Base-by-base conservation (phyloP, 192 early-diverging fungal genomes). In the Kappamyces sp. region DNA sequence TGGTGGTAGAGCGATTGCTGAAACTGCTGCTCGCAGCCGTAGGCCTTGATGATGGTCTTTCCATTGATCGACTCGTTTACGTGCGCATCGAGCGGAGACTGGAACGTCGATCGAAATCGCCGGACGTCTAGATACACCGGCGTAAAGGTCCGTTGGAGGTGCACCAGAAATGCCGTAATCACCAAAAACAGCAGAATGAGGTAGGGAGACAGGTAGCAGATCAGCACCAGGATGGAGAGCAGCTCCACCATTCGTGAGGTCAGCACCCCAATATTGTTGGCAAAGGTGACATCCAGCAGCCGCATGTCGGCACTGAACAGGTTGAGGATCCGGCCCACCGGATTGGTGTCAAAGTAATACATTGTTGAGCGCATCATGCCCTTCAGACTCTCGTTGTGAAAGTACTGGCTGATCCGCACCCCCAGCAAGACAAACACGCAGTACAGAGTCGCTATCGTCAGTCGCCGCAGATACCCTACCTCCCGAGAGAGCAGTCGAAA, bases 221-320 rank as follows among this genome's bases (percentile, higher is more conserved):
- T 45, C 43, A 45, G 14, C 14, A 45, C 43, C 30, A 60, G 12
- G 33, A 31, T 43, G 30, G 14, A n/a, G 55, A 11, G 52, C 54
- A 60, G 8, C 8, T 47, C 9, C 6, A 57, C 6, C 22, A 43
- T 60, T 6, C 15, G 14, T 9, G 12, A 22, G n/a, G 22, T 12
- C 9, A 32, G 2, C 35, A 62, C n/a, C 2, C 49, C 41, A 12
- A 61, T 1, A 0, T 22, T 30, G 11, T 31, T 11, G 12, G 29
- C 37, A 59, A 61, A 0, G 11, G 12, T 1, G 15, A 30, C 2
- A 61, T 65, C 62, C 0, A 59, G 29, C 15, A 3, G 9, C 58
- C 87, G 86, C 45, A 95, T 81, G 69, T 97, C 91, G 11, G 86
- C 85, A 32, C 87, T 87, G 64, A 96, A 93, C 8, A 91, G 84